Percentiles rank a stretch among this genome's conserved stretches.
Conservation (phyloP, 768 basidiomycete species). For the Collybiopsis luxurians region DNA sequence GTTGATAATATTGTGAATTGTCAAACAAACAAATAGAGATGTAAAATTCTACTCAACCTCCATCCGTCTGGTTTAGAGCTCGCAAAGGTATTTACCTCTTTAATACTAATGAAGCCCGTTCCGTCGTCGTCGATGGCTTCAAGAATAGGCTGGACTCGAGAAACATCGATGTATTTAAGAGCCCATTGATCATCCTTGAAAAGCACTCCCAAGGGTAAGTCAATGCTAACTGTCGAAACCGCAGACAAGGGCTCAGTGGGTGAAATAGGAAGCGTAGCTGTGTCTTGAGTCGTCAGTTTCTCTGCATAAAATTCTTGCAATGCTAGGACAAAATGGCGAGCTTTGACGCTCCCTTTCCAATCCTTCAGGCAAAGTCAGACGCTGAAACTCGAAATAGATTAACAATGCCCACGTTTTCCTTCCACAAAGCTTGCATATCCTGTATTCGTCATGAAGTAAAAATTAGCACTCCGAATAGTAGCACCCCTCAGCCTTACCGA, state of each 20-base stretch:
- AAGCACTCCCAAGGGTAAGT: background rate
- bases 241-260: background rate
- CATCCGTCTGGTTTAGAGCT: conserved; percentile 26
- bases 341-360: conserved; percentile 35
- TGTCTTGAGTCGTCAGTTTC: conserved; percentile 7
- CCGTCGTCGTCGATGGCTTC: conserved; percentile 38
- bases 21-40: too few relatives aligned
- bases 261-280: too few relatives aligned
- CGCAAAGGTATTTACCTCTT: conserved; percentile 31
- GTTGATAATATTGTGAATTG: background rate
- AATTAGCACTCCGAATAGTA: background rate
- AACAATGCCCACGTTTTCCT: conserved; percentile 30
- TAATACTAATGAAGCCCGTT: conserved; percentile 30
- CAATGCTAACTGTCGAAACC: background rate
- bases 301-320: conserved; percentile 32
- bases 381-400: background rate
- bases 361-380: conserved; percentile 14
- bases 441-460: conserved; percentile 3
- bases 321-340: conserved; percentile 32
- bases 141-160: conserved; percentile 25
- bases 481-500: too few relatives aligned
- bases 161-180: conserved; percentile 24
- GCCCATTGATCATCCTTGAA: conserved; percentile 29
- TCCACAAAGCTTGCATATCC: conserved; percentile 36
- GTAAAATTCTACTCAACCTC: conserved; percentile 17